phyloP scores from a whole-genome alignment of 1,284 basidiomycete genomes.

The Singerocomus inundabilis region DNA sequence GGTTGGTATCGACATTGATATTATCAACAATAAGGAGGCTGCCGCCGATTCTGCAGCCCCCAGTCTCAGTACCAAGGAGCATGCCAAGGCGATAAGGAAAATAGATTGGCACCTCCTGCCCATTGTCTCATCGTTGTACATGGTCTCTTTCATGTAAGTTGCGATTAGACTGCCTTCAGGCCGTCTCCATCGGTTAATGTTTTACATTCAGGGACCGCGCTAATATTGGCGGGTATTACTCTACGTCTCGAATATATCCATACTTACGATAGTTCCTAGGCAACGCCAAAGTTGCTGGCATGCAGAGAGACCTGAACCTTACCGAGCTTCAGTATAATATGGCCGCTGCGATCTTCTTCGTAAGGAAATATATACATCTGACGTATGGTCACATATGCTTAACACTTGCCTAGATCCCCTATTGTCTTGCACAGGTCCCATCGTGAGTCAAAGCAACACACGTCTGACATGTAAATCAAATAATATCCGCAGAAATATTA shows the following conservation, averaged over 20 bases:
- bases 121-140: slow-evolving; percentile 51
- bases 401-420: slow-evolving; percentile 37
- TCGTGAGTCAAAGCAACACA: slow-evolving; percentile 36
- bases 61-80: slow-evolving; percentile 24
- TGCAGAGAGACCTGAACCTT: slow-evolving; percentile 39
- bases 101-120: slow-evolving; percentile 51
- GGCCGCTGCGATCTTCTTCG: slow-evolving; percentile 47
- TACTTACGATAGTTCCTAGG: slow-evolving; percentile 15
- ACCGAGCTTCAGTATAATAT: slow-evolving; percentile 43
- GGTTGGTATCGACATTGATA: neutral
- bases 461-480: neutral
- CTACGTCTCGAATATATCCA: neutral
- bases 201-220: slow-evolving; percentile 31
- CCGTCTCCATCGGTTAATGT: neutral
- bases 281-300: slow-evolving; percentile 38
- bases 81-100: slow-evolving; percentile 41
- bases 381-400: neutral
- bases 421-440: slow-evolving; percentile 44
- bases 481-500: slow-evolving; percentile 37
- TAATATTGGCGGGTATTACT: slow-evolving; percentile 30
- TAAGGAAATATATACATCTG: slow-evolving; percentile 22
- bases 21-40: neutral
- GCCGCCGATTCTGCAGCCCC: neutral
- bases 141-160: slow-evolving; percentile 52
- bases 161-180: neutral